These are phyloP conservation scores for Penicillium glabrum DNA, from an alignment of 2,329 filamentous ascomycete species.

Conservation along the genomic window DNA sequence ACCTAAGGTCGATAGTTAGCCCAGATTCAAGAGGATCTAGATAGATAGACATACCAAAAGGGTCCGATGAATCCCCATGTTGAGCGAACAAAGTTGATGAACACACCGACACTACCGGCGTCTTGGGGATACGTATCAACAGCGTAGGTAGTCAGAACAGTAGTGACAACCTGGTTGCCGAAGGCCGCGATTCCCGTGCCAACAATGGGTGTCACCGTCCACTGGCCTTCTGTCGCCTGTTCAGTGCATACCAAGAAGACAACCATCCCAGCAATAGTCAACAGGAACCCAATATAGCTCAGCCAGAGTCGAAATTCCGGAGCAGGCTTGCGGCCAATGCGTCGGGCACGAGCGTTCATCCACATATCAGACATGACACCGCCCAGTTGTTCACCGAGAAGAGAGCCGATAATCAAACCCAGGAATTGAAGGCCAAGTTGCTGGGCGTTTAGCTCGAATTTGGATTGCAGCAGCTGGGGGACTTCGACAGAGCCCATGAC, in stretches of 20 bases:
- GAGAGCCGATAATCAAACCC: slow-evolving; percentile 56
- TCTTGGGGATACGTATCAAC: slow-evolving; percentile 59
- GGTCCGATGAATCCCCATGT: slow-evolving; percentile 38
- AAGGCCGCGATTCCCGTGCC: slow-evolving; percentile 54
- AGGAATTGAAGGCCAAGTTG: slow-evolving; percentile 61
- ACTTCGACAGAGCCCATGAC: slow-evolving; percentile 60
- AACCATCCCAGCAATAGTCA: slow-evolving; percentile 54
- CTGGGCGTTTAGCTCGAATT: slow-evolving; percentile 58
- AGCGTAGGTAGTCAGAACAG: slow-evolving; percentile 59
- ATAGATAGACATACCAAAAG: slow-evolving; percentile 28
- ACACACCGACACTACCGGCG: slow-evolving; percentile 58
- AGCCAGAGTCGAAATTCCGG: slow-evolving; percentile 60
- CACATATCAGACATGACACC: slow-evolving; percentile 56
- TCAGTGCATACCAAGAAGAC: slow-evolving; percentile 57
- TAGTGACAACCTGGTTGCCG: slow-evolving; percentile 64
- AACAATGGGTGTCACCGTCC: slow-evolving; percentile 58
- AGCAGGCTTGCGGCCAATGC: slow-evolving; percentile 38
- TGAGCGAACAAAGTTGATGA: slow-evolving; percentile 56
- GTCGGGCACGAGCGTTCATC: slow-evolving; percentile 47
- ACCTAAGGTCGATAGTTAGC: slow-evolving; percentile 20
- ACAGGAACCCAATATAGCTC: slow-evolving; percentile 53
- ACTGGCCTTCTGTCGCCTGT: slow-evolving; percentile 44
- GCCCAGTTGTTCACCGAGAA: slow-evolving; percentile 61
- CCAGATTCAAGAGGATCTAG: background rate
- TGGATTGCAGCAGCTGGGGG: slow-evolving; percentile 56